Base-by-base conservation (phyloP, 1,284 basidiomycete genomes). In the Agroathelia rolfsii region DNA sequence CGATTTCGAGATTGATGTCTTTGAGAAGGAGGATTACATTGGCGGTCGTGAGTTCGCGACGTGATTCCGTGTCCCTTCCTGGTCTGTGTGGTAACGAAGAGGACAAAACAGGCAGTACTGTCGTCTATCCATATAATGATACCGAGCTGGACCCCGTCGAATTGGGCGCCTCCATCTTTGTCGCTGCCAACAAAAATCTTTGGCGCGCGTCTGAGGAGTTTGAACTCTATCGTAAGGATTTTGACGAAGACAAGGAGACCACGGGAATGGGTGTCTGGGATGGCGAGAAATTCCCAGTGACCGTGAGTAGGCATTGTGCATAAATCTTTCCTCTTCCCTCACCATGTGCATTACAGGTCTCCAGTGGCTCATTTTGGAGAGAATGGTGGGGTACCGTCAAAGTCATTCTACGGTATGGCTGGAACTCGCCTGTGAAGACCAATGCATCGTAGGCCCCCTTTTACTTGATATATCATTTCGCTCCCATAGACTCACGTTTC, bases 91-190 rank as follows among this genome's bases (percentile, higher is more conserved):
- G 24, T 34, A 30, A 34, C 24, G 14, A n/a, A n/a, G n/a, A n/a
- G n/a, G n/a, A n/a, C n/a, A n/a, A 28, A 37, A 9, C 45, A 86
- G 84, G 86, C 31, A 81, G 74, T 51, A 88, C 76, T 5, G 65
- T 70, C 6, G 77, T 92, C 1, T 67, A 80, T 43, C 89, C 92
- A 2, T 78, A 93, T 51, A 64, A 69, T 37, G 72, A 94, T 47
- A 49, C 58, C 2, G 62, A 55, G 7, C 59, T 77, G 14, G 62
- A 66, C 17, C 73, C 82, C 3, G 58, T 90, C 22, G 93, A 85
- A 48, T 64, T 94, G 0, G 94, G 94, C 1, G 94, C 82, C 0
- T 86, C 81, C 25, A 85, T 96, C 41, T 96, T 94, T 53, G 82
- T 93, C 3, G 51, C 69, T 30, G 72, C 69, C 3, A 93, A 95